These are phyloP conservation scores for Thermomyces lanuginosus DNA, from an alignment of 2,329 filamentous ascomycete genomes.

Conservation along the genomic window DNA sequence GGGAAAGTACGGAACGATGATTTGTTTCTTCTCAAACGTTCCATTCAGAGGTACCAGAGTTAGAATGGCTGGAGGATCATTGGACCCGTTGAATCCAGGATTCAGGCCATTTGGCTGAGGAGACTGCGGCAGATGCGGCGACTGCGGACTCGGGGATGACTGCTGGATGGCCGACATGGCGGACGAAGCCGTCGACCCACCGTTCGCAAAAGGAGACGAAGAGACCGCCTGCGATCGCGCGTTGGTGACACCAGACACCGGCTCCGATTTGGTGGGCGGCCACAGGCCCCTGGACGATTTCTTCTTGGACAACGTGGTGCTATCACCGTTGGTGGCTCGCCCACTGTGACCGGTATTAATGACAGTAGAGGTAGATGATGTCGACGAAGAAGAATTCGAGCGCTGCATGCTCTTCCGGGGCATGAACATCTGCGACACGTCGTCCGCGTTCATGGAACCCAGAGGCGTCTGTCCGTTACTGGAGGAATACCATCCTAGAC, in stretches of 20 bases:
- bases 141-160: constrained; percentile 45
- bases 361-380: constrained; percentile 37
- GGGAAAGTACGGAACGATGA: constrained; percentile 81
- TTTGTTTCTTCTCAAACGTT: constrained; percentile 94
- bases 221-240: constrained; percentile 46
- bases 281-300: constrained; percentile 40
- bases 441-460: constrained; percentile 64
- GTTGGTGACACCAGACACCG: constrained; percentile 45
- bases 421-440: constrained; percentile 74
- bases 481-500: constrained; percentile 43
- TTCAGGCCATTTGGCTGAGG: constrained; percentile 43
- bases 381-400: constrained; percentile 76
- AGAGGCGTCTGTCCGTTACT: constrained; percentile 44
- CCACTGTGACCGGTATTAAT: constrained; percentile 23
- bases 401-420: constrained; percentile 75
- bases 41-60: constrained; percentile 83
- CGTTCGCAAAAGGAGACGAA: constrained; percentile 32
- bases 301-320: constrained; percentile 29
- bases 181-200: constrained; percentile 41
- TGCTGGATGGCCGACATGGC: constrained; percentile 48
- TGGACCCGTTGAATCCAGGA: constrained; percentile 24
- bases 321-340: constrained; percentile 21
- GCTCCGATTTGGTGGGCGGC: constrained; percentile 49
- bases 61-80: constrained; percentile 57
- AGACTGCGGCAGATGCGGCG: constrained; percentile 52